Conservation (phyloP, 1,139 yeast genomes). For the Suhomyces kunorum region DNA sequence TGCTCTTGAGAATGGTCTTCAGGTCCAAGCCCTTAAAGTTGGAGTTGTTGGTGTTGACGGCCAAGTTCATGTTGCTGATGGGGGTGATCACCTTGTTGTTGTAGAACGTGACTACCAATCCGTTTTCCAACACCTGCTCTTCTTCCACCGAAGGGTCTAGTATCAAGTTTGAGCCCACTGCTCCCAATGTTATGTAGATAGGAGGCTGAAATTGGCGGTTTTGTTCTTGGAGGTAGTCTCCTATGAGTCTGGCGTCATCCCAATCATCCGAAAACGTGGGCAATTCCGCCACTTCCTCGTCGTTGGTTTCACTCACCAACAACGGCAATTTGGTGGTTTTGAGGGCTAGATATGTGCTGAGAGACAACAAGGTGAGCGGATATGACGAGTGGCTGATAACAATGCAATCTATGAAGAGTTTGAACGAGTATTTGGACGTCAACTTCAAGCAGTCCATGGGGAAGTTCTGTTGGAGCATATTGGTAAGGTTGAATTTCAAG, state of each 20-base stretch:
- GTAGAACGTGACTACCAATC: slow-evolving; percentile 70
- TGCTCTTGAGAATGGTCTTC: slow-evolving; percentile 28
- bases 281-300: slow-evolving; percentile 70
- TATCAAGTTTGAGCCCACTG: slow-evolving; percentile 64
- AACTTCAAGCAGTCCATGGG: slow-evolving; percentile 55
- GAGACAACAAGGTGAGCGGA: slow-evolving; percentile 76
- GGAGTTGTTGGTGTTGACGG: slow-evolving; percentile 39
- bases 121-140: slow-evolving; percentile 83
- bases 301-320: slow-evolving; percentile 60
- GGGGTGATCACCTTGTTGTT: slow-evolving; percentile 67
- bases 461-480: slow-evolving; percentile 50
- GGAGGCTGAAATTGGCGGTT: slow-evolving; percentile 61
- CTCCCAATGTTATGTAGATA: slow-evolving; percentile 69
- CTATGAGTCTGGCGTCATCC: slow-evolving; percentile 57
- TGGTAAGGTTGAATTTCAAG: slow-evolving; percentile 52
- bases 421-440: slow-evolving; percentile 73
- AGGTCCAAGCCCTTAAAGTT: slow-evolving; percentile 44
- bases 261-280: slow-evolving; percentile 92
- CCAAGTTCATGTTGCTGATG: slow-evolving; percentile 55
- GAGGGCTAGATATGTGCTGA: slow-evolving; percentile 79
- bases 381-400: slow-evolving; percentile 66
- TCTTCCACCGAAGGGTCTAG: slow-evolving; percentile 87
- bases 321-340: slow-evolving; percentile 77
- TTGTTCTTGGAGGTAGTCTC: slow-evolving; percentile 28
- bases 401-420: slow-evolving; percentile 75